Evolutionary conservation across 257 asterid species (phyloP).

Genomic region (Solanum etuberosum): DNA sequence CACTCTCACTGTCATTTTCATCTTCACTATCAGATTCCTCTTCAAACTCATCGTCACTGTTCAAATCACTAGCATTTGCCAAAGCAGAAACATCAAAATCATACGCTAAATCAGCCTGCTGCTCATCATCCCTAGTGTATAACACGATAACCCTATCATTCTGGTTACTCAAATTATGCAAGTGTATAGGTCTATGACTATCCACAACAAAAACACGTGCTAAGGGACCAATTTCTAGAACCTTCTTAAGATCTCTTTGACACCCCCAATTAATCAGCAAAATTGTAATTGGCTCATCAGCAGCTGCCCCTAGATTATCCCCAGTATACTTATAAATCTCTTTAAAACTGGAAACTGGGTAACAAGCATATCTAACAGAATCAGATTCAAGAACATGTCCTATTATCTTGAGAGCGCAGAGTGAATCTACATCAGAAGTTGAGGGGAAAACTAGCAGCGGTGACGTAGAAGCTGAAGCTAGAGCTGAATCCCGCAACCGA

Average conservation of each 20-base stretch:
- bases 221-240: slow-evolving; percentile 41
- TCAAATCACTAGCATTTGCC: slow-evolving; percentile 77
- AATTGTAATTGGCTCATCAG: slow-evolving; percentile 59
- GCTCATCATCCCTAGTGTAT: slow-evolving; percentile 68
- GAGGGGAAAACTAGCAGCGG: slow-evolving; percentile 90
- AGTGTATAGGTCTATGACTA: slow-evolving; percentile 95
- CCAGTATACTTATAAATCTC: slow-evolving; percentile 84
- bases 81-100: slow-evolving; percentile 77
- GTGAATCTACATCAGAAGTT: slow-evolving; percentile 89
- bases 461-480: slow-evolving; percentile 48
- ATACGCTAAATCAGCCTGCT: slow-evolving; percentile 71
- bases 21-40: slow-evolving; percentile 60
- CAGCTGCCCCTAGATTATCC: slow-evolving; percentile 32
- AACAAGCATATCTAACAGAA: slow-evolving; percentile 95
- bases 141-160: slow-evolving; percentile 83
- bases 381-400: slow-evolving; percentile 83
- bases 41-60: slow-evolving; percentile 71
- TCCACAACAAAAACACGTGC: slow-evolving; percentile 83
- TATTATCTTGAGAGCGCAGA: slow-evolving; percentile 77
- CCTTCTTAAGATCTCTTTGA: slow-evolving; percentile 78
- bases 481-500: slow-evolving; percentile 54
- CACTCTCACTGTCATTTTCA: slow-evolving; percentile 53
- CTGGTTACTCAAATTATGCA: slow-evolving; percentile 66
- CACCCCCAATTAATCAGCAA: slow-evolving; percentile 95
- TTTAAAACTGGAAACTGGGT: slow-evolving; percentile 84